Percentiles rank a stretch among this genome's conserved stretches.
Evolutionary conservation across 192 early-diverging fungal genomes (phyloP).

Genomic region (Podochytrium sp.): DNA sequence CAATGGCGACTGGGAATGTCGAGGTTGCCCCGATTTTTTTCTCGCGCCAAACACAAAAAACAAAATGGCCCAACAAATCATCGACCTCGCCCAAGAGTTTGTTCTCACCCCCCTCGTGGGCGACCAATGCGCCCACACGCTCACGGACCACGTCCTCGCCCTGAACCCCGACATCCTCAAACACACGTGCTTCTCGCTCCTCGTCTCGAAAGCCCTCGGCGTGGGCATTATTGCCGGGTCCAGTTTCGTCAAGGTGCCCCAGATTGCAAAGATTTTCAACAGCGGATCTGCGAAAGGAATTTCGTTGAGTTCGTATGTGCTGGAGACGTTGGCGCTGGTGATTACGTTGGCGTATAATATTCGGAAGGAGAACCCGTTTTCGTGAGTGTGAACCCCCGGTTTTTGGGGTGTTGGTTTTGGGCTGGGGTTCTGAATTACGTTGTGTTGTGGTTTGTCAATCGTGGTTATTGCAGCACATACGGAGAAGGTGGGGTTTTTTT

Average conservation of each 20-base stretch:
- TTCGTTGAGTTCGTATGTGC: slow-evolving; percentile 72
- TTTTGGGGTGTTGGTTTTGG: background rate
- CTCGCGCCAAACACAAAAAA: background rate
- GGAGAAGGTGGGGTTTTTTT: slow-evolving; percentile 62
- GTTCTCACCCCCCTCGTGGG: slow-evolving; percentile 72
- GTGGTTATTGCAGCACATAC: slow-evolving; percentile 47
- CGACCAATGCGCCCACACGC: slow-evolving; percentile 72
- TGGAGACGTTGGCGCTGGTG: slow-evolving; percentile 82
- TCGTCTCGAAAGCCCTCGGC: slow-evolving; percentile 89
- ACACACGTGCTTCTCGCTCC: slow-evolving; percentile 76
- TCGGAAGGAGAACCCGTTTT: slow-evolving; percentile 82
- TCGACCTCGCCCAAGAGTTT: background rate
- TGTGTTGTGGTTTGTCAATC: background rate
- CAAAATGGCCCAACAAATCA: background rate
- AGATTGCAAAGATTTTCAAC: slow-evolving; percentile 87
- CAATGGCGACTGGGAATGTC: too few species aligned
- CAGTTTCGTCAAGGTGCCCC: slow-evolving; percentile 90
- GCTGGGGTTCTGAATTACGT: background rate
- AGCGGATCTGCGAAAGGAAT: slow-evolving; percentile 78
- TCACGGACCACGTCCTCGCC: slow-evolving; percentile 29
- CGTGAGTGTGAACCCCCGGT: slow-evolving; percentile 57
- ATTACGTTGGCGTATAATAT: slow-evolving; percentile 86
- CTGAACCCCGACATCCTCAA: slow-evolving; percentile 74
- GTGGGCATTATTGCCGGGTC: slow-evolving; percentile 92
- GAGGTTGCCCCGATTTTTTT: background rate